Conservation (phyloP, 2,329 filamentous ascomycete species). For the Hirsutella thompsonii region DNA sequence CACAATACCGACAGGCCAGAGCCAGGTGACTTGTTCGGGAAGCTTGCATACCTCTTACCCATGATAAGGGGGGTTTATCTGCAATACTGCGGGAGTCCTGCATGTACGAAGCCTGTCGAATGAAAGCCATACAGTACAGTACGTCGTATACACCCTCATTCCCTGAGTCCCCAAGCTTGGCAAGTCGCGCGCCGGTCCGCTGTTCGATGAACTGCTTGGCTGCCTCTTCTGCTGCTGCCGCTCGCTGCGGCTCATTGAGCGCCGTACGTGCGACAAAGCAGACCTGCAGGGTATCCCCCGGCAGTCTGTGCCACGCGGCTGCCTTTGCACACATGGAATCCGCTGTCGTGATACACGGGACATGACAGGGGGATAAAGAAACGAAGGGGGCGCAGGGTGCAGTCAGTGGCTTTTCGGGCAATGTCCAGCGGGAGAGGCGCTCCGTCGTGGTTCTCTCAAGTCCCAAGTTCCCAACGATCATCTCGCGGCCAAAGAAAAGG, state of each 20-base stretch:
- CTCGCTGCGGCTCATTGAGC: too few species aligned
- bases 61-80: too few species aligned
- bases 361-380: background rate
- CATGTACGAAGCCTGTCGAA: background rate
- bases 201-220: background rate
- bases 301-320: background rate
- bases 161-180: background rate
- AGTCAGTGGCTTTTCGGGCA: background rate
- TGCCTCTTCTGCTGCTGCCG: too few species aligned
- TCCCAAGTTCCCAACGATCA: too few species aligned
- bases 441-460: too few species aligned
- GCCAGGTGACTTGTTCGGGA: too few species aligned
- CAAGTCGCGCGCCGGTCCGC: background rate
- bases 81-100: background rate
- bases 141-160: background rate
- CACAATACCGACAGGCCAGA: too few species aligned
- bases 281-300: background rate
- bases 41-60: too few species aligned
- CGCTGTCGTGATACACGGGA: background rate
- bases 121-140: background rate
- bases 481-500: too few species aligned
- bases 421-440: background rate
- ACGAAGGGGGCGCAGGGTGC: background rate
- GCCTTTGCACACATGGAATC: background rate
- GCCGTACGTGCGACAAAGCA: too few species aligned